Base-by-base conservation (phyloP, 352 stramenopile species). In the Pythium chondricola region DNA sequence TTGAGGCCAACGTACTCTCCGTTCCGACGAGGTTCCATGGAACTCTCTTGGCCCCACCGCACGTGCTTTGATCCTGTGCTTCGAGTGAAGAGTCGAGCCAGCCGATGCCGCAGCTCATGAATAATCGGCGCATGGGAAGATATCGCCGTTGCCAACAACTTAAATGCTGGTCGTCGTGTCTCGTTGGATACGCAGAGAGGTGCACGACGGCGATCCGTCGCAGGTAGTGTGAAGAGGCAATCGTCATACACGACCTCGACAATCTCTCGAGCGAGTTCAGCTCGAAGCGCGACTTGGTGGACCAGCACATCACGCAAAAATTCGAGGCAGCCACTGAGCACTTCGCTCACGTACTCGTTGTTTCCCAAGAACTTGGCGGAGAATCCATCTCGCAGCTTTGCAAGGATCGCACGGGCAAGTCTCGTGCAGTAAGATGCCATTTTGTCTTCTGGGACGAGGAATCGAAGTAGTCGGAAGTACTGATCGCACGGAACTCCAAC, bases 1-100 rank as follows among this genome's bases (percentile, higher is more conserved):
- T 98, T 97, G 0, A 99, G 68, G 2, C 96, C 97, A 13, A 96
- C 89, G 38, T 93, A 72, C 39, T 95, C 83, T 8, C 76, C 83
- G 31, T 73, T 91, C 10, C 77, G 79, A 24, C 83, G 71, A 7
- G 81, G 87, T 57, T 92, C 80, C 20, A 92, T 70, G 47, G 86
- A 85, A 32, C 69, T 86, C 46, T 95, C 81, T 66, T 93, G 83
- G 6, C 75, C 79, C 83, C 83, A 95, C 42, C 86, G 88, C 14
- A 67, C 65, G 13, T 78, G 65, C 33, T 61, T 57, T 29, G 29
- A 27, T 16, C 32, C 35, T 17, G 87, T 74, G 48, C 63, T 81
- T 47, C 69, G 50, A 0, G 68, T 83, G 31, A 93, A 93, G 18
- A 93, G 37, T 5, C 68, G 59, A 8, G 56, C 75, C 16, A 93